These are phyloP conservation scores for Ophiocordyceps camponoti-saundersi DNA, from an alignment of 2,329 filamentous ascomycete species.

Conservation along the genomic window DNA sequence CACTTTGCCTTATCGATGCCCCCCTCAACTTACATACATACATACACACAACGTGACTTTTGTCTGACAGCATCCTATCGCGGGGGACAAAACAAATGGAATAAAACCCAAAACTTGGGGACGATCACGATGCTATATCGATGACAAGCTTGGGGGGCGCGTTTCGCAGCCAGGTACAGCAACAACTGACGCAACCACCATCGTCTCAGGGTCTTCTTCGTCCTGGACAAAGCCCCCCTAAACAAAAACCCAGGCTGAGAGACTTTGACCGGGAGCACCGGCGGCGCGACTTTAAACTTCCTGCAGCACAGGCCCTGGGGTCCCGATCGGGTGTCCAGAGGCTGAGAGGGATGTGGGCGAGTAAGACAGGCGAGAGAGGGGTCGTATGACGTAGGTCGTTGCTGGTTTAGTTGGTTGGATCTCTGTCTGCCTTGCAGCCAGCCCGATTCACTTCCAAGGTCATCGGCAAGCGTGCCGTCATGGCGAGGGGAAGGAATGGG, in stretches of 20 bases:
- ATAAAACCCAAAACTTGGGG: background rate
- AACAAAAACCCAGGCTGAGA: too few species aligned
- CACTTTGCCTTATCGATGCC: background rate
- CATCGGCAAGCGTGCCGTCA: background rate
- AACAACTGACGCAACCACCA: background rate
- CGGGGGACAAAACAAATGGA: too few species aligned
- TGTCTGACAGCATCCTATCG: too few species aligned
- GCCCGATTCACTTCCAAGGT: background rate
- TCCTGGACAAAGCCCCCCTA: too few species aligned
- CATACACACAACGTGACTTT: background rate
- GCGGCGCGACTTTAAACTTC: background rate
- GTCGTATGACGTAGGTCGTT: constrained; percentile 1
- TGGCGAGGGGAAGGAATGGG: background rate
- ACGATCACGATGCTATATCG: background rate
- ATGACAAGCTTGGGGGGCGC: background rate
- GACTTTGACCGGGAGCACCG: background rate
- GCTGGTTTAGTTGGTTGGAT: too few species aligned
- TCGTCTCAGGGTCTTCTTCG: background rate
- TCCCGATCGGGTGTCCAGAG: background rate
- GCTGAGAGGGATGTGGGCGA: background rate
- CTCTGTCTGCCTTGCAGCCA: background rate
- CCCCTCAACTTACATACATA: too few species aligned
- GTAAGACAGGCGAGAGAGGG: background rate
- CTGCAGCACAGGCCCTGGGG: background rate
- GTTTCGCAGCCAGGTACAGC: background rate